These are phyloP conservation scores for Bipolaris bicolor DNA, from an alignment of 2,329 filamentous ascomycete genomes.

Conservation along the genomic window DNA sequence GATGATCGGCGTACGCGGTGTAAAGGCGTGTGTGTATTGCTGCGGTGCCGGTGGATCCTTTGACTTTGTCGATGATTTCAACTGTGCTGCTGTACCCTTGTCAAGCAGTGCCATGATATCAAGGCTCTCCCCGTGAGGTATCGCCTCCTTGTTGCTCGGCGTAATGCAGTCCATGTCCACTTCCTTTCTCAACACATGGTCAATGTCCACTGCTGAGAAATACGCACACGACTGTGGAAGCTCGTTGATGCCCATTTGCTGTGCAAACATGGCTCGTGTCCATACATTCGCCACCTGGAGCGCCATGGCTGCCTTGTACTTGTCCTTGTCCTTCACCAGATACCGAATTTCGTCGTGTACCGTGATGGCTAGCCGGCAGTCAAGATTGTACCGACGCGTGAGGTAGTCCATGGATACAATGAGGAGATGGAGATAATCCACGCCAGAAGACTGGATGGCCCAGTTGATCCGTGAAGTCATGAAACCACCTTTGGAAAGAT, in stretches of 20 bases:
- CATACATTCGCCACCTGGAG: slow-evolving; percentile 93
- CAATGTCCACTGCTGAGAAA: slow-evolving; percentile 94
- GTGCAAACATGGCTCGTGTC: slow-evolving; percentile 96
- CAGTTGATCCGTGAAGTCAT: slow-evolving; percentile 98
- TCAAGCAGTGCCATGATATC: slow-evolving; percentile 80
- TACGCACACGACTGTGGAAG: slow-evolving; percentile 93
- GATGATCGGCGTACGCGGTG: slow-evolving; percentile 79
- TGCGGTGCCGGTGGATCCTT: slow-evolving; percentile 57
- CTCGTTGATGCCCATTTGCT: slow-evolving; percentile 95
- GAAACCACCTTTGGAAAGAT: slow-evolving; percentile 86
- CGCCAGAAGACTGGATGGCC: slow-evolving; percentile 97
- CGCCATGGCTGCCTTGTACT: slow-evolving; percentile 88
- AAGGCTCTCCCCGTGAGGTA: slow-evolving; percentile 83
- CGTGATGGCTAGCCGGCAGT: slow-evolving; percentile 86
- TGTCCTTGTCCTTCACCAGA: slow-evolving; percentile 82
- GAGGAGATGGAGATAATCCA: slow-evolving; percentile 94
- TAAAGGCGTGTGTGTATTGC: slow-evolving; percentile 72
- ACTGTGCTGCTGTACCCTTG: slow-evolving; percentile 70
- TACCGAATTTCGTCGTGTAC: slow-evolving; percentile 99
- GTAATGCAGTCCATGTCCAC: slow-evolving; percentile 98
- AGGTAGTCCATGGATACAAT: slow-evolving; percentile 96
- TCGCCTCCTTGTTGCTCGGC: slow-evolving; percentile 78
- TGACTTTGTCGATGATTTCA: slow-evolving; percentile 70
- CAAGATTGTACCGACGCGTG: slow-evolving; percentile 79
- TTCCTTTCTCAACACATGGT: slow-evolving; percentile 94